Conservation (phyloP, 2,329 filamentous ascomycete genomes). For the Apiospora hydei region DNA sequence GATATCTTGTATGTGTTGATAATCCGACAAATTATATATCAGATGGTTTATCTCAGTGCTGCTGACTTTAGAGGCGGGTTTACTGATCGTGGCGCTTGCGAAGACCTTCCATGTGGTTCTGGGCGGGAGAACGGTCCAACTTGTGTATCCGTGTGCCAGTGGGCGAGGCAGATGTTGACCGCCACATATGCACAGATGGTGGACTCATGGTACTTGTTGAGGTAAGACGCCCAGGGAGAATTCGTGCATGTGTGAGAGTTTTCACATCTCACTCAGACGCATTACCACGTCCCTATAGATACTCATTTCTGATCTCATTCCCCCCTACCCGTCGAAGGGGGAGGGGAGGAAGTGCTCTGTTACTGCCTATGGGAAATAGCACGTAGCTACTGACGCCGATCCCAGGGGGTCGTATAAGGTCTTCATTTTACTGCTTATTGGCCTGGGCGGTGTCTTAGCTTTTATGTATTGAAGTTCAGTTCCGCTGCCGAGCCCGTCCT, state of each 20-base stretch:
- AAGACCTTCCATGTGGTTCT: too few relatives aligned
- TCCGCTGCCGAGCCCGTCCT: conserved; percentile 55
- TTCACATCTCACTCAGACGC: neutral
- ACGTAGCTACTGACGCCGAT: neutral
- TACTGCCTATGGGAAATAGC: neutral
- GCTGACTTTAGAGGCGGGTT: too few relatives aligned
- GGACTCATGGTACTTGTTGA: conserved; percentile 50
- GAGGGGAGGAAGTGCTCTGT: too few relatives aligned
- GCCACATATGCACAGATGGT: conserved; percentile 40
- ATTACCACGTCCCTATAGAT: conserved; percentile 23
- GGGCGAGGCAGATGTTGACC: neutral
- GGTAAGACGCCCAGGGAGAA: conserved; percentile 35
- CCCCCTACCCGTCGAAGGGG: conserved; percentile 45
- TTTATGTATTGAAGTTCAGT: conserved; percentile 63
- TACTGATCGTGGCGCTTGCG: too few relatives aligned
- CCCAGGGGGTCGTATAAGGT: conserved; percentile 59
- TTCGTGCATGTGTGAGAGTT: neutral
- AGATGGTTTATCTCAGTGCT: too few relatives aligned
- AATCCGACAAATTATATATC: too few relatives aligned
- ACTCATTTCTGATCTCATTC: conserved; percentile 49
- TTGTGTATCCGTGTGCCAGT: conserved; percentile 31
- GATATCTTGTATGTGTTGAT: too few relatives aligned
- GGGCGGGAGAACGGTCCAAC: conserved; percentile 51
- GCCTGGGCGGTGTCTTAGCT: conserved; percentile 55
- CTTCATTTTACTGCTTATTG: conserved; percentile 66